phyloP scores from a whole-genome alignment of 495 filamentous ascomycete genomes.

The Glonium stellatum region DNA sequence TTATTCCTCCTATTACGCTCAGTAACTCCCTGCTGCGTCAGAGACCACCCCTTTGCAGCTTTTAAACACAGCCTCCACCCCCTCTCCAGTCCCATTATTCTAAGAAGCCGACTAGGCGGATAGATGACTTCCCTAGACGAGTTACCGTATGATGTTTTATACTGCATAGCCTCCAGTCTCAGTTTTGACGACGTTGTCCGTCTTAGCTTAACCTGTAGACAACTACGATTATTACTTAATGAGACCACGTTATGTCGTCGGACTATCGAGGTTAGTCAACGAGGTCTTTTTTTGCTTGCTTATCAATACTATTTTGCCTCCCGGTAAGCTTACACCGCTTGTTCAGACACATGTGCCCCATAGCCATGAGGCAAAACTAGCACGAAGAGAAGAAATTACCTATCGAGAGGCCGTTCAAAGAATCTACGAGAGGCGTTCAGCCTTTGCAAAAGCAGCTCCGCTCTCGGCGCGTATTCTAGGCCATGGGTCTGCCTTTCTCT shows the following conservation, averaged over 20 bases:
- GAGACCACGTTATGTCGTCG: slow-evolving; percentile 58
- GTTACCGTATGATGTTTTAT: slow-evolving; percentile 34
- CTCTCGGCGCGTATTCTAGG: slow-evolving; percentile 55
- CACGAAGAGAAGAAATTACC: slow-evolving; percentile 39
- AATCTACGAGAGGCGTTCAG: slow-evolving; percentile 53
- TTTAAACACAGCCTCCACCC: neutral
- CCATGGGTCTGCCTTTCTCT: slow-evolving; percentile 55
- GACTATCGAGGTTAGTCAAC: slow-evolving; percentile 48
- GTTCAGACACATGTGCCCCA: slow-evolving; percentile 49
- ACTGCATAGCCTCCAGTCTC: slow-evolving; percentile 33
- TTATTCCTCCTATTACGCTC: no score
- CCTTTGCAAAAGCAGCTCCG: slow-evolving; percentile 55
- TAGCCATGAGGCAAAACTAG: slow-evolving; percentile 52
- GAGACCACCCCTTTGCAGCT: no score
- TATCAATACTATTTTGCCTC: neutral
- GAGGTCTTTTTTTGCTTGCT: neutral
- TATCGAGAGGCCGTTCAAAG: slow-evolving; percentile 53
- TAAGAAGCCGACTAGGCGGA: neutral
- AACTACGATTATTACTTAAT: slow-evolving; percentile 47
- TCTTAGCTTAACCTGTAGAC: slow-evolving; percentile 46
- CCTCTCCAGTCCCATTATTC: neutral
- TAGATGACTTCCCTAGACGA: slow-evolving; percentile 30
- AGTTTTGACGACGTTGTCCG: slow-evolving; percentile 46
- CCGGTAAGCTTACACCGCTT: slow-evolving; percentile 5
- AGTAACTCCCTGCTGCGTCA: no score